These are phyloP conservation scores for Fusarium mangiferae DNA, from an alignment of 2,329 filamentous ascomycete genomes.

Conservation along the genomic window DNA sequence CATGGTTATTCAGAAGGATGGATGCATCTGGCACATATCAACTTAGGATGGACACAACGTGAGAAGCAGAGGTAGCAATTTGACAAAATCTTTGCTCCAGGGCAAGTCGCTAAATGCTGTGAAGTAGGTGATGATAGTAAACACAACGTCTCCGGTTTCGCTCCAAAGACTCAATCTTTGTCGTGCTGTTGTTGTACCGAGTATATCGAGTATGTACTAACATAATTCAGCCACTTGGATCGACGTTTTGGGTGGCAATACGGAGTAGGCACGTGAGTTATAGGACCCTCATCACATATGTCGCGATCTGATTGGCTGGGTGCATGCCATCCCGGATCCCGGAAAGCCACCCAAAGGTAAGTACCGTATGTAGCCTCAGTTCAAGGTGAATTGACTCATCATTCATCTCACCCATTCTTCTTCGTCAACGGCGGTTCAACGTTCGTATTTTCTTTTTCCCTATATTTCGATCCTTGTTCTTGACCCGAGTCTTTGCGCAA, in stretches of 20 bases:
- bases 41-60: conserved; percentile 4
- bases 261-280: neutral
- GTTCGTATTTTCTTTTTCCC: conserved; percentile 7
- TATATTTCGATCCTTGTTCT: neutral
- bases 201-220: neutral
- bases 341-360: neutral
- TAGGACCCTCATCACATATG: neutral
- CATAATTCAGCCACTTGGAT: conserved; percentile 2
- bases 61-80: conserved; percentile 20
- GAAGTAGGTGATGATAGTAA: neutral
- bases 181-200: neutral
- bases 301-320: conserved; percentile 7
- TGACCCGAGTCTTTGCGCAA: neutral
- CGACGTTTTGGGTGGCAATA: conserved; percentile 1
- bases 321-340: conserved; percentile 24
- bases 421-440: neutral
- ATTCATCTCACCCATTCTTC: neutral
- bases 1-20: neutral
- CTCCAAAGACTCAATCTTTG: neutral
- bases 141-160: too few species aligned
- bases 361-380: neutral
- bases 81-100: conserved; percentile 13
- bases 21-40: neutral
- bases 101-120: neutral
- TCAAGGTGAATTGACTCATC: conserved; percentile 35